Evolutionary conservation across 2,329 filamentous ascomycete genomes (phyloP).

Genomic region (Camillea tinctor): DNA sequence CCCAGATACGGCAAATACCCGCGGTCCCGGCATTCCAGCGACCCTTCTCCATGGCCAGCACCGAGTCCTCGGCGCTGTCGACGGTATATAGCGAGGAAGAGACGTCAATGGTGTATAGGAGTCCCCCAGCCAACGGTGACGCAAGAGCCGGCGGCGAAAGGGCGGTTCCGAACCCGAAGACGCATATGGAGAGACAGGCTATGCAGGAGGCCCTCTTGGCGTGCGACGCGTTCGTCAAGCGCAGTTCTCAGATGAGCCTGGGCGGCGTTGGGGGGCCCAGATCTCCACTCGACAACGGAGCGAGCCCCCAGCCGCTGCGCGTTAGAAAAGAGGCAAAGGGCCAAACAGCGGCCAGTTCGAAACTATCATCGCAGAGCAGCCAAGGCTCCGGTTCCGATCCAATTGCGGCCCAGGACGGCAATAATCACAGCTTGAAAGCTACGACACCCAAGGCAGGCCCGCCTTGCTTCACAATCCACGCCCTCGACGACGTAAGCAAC

Average conservation of each 20-base stretch:
- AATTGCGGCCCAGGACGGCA: background rate
- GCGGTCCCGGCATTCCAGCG: slow-evolving; percentile 1
- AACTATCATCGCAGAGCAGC: background rate
- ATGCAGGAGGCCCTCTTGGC: slow-evolving; percentile 11
- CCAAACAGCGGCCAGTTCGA: slow-evolving; percentile 1
- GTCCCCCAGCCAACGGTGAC: slow-evolving; percentile 6
- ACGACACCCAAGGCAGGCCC: slow-evolving; percentile 3
- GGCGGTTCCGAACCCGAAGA: slow-evolving; percentile 2
- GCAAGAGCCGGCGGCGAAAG: slow-evolving; percentile 2
- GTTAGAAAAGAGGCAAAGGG: slow-evolving; percentile 15
- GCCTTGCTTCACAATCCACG: slow-evolving; percentile 15
- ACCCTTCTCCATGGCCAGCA: slow-evolving; percentile 36
- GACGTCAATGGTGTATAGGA: slow-evolving; percentile 35
- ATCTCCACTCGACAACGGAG: slow-evolving; percentile 8
- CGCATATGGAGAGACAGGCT: slow-evolving; percentile 5
- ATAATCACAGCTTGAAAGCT: background rate
- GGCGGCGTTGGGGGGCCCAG: slow-evolving; percentile 2
- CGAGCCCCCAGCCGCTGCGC: slow-evolving; percentile 11
- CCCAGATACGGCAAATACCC: background rate
- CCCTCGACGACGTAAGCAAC: slow-evolving; percentile 11
- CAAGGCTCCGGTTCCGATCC: background rate
- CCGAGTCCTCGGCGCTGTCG: slow-evolving; percentile 53
- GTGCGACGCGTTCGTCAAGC: slow-evolving; percentile 9
- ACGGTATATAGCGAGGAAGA: slow-evolving; percentile 58
- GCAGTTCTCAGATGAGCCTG: background rate